Evolutionary conservation across 192 early-diverging fungal genomes (phyloP), one percentile per base, ranked within the genome.

Genomic region (Diversispora eburnea): DNA sequence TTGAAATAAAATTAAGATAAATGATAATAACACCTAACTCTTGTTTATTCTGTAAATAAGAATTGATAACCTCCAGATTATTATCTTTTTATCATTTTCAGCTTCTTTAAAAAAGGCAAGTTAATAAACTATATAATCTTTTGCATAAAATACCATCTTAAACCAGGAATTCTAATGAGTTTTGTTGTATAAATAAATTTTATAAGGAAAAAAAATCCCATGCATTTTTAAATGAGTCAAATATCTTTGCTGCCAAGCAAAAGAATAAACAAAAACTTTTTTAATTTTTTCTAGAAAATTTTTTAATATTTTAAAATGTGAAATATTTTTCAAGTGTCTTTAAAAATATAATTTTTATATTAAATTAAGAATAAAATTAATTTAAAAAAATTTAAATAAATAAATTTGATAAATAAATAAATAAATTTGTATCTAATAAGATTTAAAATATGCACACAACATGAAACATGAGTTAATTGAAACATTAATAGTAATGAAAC

Each of bases 1-100:
- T 67, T 25, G 48, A 39, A 54, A 67, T 67, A 54, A 67, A 67
- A 12, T 67, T 41, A 41, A n/a, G 51, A 54, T 67, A 54, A 54
- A 41, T 67, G 13, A 3, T 67, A 51, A 52, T 67, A 33, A 51
- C 2, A 20, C 49, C 20, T 51, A 51, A 22, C 0, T 67, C 47
- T 63, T 19, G 17, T 4, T 5, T 4, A 43, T 52, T 39, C 47
- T 43, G 43, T 47, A 47, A 64, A 10, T 3, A 19, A 17, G 45
- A 0, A n/a, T 1, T 7, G 19, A 64, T 46, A 46, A n/a, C 9
- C 8, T n/a, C 8, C 22, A 47, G 7, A 22, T 7, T 8, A 39
- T 39, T 33, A 43, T 41, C 39, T 3, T 2, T n/a, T n/a, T n/a
- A 22, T 67, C 66, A 20, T 15, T n/a, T 52, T 67, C 22, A 54